Conservation (phyloP, 345 rosid species). For the Bruguiera parviflora region DNA sequence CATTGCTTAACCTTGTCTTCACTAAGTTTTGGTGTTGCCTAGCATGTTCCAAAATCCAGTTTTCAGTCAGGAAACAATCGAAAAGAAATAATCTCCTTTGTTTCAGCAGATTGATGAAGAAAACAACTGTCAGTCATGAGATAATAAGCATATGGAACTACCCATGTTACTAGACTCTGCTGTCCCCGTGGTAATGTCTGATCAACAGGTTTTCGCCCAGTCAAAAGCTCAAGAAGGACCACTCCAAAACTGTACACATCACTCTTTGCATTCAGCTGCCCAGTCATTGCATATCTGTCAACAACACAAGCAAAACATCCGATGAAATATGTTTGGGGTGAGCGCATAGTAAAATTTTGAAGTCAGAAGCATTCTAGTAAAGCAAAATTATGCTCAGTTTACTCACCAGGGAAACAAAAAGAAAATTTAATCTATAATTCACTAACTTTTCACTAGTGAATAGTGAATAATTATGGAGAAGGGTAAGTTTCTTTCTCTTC, state of each 20-base stretch:
- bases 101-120: not conserved
- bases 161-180: constrained; percentile 39
- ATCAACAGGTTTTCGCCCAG: constrained; percentile 37
- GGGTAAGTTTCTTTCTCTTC: not conserved
- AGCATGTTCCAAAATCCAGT: constrained; percentile 5
- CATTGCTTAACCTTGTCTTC: constrained; percentile 92
- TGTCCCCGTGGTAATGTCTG: constrained; percentile 37
- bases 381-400: not conserved
- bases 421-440: constrained; percentile 1
- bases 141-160: constrained; percentile 1
- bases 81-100: not conserved
- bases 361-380: not conserved
- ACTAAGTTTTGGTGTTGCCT: constrained; percentile 92
- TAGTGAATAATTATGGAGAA: not conserved
- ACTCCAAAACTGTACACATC: constrained; percentile 41
- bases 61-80: constrained; percentile 2
- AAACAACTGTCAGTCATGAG: not conserved
- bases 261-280: constrained; percentile 36
- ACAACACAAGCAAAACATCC: constrained; percentile 3
- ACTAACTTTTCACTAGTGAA: not conserved
- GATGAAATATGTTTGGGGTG: not conserved
- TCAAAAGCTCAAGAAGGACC: constrained; percentile 33
- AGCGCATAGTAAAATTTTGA: not conserved
- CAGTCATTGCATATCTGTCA: constrained; percentile 34
- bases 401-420: not conserved